Evolutionary conservation across 2,329 filamentous ascomycete species (phyloP), one percentile per base, ranked within the genome.

Genomic region (Colletotrichum musae): DNA sequence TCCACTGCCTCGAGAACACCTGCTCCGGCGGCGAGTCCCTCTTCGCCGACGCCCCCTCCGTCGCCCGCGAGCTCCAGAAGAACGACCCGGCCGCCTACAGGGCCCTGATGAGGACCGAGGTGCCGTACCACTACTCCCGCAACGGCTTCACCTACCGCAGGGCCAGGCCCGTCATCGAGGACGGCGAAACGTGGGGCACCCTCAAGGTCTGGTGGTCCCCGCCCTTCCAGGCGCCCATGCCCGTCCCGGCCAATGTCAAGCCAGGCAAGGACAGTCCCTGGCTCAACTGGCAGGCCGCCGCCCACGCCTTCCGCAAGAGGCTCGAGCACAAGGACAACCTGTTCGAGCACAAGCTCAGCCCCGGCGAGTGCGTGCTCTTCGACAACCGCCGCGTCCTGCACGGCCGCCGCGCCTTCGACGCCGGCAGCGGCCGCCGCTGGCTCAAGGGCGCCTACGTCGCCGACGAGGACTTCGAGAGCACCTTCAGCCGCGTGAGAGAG

Each of bases 281-380:
- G n/a, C 47, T 18, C 4, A 41, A 70, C 2, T 91, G 89, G 80
- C 81, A 89, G 56, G 70, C 76, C 1, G 86, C 86, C 0, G 85
- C 88, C 1, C 77, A 80, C 41, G 75, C 78, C 2, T 94, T 97
- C 74, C 86, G 90, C 57, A 68, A 77, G 0, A 72, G 87, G 0
- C 80, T 96, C 26, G 90, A 93, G 72, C 76, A 83, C 1, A 80
- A 85, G 0, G 77, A 82, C 4, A 88, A 88, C 69, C 80, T 94
- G 61, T 92, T 91, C 75, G 87, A 95, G 82, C 85, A 92, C 68
- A 92, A 92, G 79, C 84, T 98, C 79, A 83, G 89, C 62, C 90
- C 93, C 4, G 96, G 95, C 3, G 93, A 97, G 76, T 97, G 94
- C 77, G 94, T 95, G 13, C 86, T 99, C n/a, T 98, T 99, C 77